phyloP scores from a whole-genome alignment of 1,284 basidiomycete genomes.

The Rhodotorula sp. region DNA sequence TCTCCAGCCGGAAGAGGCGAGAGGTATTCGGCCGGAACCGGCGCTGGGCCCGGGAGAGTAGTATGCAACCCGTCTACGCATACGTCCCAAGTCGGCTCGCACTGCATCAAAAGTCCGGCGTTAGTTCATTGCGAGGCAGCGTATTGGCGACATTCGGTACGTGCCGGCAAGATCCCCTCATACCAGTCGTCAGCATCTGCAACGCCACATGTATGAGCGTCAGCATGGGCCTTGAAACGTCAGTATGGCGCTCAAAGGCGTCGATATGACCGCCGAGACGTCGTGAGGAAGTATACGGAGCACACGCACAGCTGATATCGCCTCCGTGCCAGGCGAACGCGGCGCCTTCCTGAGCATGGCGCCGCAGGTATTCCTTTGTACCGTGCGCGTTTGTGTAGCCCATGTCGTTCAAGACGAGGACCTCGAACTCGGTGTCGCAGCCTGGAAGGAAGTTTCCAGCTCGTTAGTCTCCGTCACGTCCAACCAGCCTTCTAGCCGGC shows the following conservation, averaged over 20 bases:
- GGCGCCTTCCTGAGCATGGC: constrained; percentile 40
- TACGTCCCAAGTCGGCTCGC: constrained; percentile 29
- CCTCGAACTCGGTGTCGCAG: constrained; percentile 37
- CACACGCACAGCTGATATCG: constrained; percentile 49
- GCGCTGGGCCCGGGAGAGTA: neutral
- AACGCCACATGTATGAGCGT: too few species aligned
- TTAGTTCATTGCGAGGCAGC: constrained; percentile 3
- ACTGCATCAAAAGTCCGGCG: constrained; percentile 19
- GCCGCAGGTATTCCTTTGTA: constrained; percentile 41
- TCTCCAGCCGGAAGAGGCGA: constrained; percentile 5
- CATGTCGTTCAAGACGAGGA: constrained; percentile 49
- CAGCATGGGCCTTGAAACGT: neutral
- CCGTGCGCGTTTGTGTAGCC: constrained; percentile 49
- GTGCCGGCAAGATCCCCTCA: neutral
- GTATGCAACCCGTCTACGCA: constrained; percentile 45
- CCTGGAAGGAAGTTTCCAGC: constrained; percentile 20
- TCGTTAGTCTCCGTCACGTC: too few species aligned
- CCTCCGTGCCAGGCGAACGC: constrained; percentile 47
- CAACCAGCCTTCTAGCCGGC: too few species aligned
- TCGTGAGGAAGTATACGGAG: constrained; percentile 44
- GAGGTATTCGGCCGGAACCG: constrained; percentile 4
- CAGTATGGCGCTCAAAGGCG: neutral
- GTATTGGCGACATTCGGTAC: neutral
- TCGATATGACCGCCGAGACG: neutral
- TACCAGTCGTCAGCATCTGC: constrained; percentile 3